Evolutionary conservation across 179 eudicot species (phyloP), one percentile per base, ranked within the genome.

Genomic region (Patellifolia procumbens): DNA sequence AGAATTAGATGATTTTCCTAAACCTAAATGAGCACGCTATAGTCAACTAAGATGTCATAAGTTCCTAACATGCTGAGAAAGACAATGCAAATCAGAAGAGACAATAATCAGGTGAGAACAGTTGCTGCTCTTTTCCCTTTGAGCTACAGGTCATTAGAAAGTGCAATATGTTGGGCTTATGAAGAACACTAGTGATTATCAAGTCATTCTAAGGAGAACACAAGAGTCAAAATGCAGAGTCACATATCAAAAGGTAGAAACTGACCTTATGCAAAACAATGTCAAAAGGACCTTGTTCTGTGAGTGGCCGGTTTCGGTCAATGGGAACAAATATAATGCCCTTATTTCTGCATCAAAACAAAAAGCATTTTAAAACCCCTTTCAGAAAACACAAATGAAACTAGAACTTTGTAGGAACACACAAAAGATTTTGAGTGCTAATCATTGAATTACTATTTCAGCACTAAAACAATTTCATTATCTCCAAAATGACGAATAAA

Each of bases 261-360:
- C 85, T 76, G 35, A 84, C 87, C 87, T 84, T 84, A 34, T 84
- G 87, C 82, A 84, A 73, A 75, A 84, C 78, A 70, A 84, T 82
- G 82, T 84, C 87, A 81, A 84, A 84, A 11, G 87, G 87, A 70
- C 87, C 87, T 82, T 84, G 87, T 15, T 84, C 87, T 48, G 80
- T 77, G 56, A 84, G 71, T 2, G 85, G 85, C 68, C 76, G 79
- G 11, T 70, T 76, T 72, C 52, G 87, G 68, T 84, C 87, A 48
- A 84, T 84, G 9, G 84, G 83, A 70, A 84, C 83, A 74, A 84
- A 79, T 73, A 73, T 74, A 63, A 84, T 79, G 17, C 87, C 87
- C 66, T 79, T 84, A 35, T 74, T 69, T 55, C 87, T 84, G 87
- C 79, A 84, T 37, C 55, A 67, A 22, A 68, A 75, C 29, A 22